These are phyloP conservation scores for Udeniomyces megalosporus DNA, from an alignment of 768 basidiomycete genomes.

Conservation along the genomic window DNA sequence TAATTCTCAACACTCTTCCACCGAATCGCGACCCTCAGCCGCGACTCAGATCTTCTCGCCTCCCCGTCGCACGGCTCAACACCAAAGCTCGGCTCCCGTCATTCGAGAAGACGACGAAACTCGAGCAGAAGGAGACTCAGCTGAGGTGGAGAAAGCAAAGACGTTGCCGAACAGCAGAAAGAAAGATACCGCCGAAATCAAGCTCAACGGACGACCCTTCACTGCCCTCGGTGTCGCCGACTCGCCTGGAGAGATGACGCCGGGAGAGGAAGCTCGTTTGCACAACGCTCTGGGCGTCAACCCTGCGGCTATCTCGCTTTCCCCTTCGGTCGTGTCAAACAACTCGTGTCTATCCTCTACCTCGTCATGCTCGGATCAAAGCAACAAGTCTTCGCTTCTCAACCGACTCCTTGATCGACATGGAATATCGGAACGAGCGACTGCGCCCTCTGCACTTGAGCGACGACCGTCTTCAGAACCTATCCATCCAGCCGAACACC, in stretches of 20 bases:
- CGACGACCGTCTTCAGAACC: background rate
- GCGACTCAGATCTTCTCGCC: background rate
- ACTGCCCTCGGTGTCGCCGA: background rate
- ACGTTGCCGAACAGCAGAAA: background rate
- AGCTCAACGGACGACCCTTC: background rate
- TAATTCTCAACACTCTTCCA: background rate
- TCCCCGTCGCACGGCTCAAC: background rate
- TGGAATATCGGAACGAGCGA: background rate
- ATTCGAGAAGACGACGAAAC: background rate
- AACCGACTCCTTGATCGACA: background rate
- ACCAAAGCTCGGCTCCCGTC: constrained; percentile 10
- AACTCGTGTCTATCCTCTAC: too few species aligned
- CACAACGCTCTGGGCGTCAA: background rate
- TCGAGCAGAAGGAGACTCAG: background rate
- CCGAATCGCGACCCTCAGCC: background rate
- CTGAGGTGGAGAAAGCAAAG: background rate
- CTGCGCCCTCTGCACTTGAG: background rate
- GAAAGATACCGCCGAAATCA: background rate
- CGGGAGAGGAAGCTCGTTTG: background rate
- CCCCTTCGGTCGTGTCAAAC: too few species aligned
- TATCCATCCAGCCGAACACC: background rate
- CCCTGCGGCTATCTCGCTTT: background rate
- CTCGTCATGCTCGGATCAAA: background rate
- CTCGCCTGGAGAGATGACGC: constrained; percentile 4
- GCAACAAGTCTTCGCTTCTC: background rate